Evolutionary conservation across 1,284 basidiomycete genomes (phyloP).

Genomic region (Sanghuangporus baumii): DNA sequence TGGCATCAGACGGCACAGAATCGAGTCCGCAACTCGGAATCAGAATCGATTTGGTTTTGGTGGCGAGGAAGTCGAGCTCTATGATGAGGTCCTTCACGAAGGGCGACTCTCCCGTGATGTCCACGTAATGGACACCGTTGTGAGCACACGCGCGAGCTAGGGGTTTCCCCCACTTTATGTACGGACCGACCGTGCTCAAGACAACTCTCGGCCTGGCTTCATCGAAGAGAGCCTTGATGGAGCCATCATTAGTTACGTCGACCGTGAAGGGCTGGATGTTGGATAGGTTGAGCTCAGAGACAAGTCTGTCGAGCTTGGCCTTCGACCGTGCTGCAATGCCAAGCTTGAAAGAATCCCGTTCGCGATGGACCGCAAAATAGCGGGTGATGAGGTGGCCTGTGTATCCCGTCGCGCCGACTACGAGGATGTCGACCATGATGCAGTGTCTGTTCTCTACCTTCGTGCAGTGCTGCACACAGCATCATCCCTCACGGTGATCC

Average conservation of each 20-base stretch:
- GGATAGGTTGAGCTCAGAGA: constrained; percentile 30
- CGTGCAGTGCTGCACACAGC: background rate
- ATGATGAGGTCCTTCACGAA: constrained; percentile 50
- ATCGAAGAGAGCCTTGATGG: constrained; percentile 50
- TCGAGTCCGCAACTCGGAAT: constrained; percentile 70
- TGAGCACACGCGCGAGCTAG: constrained; percentile 56
- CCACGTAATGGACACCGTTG: constrained; percentile 57
- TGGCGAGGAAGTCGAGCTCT: constrained; percentile 58
- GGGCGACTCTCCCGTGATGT: constrained; percentile 52
- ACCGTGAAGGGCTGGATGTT: constrained; percentile 42
- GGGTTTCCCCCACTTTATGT: constrained; percentile 54
- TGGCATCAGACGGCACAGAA: constrained; percentile 64
- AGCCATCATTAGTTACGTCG: constrained; percentile 42
- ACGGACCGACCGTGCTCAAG: constrained; percentile 66
- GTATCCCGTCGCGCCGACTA: constrained; percentile 61
- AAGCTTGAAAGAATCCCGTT: constrained; percentile 54
- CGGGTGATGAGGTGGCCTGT: constrained; percentile 58
- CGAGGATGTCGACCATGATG: constrained; percentile 42
- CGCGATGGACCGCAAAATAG: constrained; percentile 55
- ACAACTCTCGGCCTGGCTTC: constrained; percentile 44
- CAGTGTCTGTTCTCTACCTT: background rate
- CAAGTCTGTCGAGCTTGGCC: constrained; percentile 44
- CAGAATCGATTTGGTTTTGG: constrained; percentile 60
- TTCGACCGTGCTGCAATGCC: constrained; percentile 56
- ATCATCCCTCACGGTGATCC: background rate